phyloP scores from a whole-genome alignment of 2,329 filamentous ascomycete species.

The Penicillium sp. region DNA sequence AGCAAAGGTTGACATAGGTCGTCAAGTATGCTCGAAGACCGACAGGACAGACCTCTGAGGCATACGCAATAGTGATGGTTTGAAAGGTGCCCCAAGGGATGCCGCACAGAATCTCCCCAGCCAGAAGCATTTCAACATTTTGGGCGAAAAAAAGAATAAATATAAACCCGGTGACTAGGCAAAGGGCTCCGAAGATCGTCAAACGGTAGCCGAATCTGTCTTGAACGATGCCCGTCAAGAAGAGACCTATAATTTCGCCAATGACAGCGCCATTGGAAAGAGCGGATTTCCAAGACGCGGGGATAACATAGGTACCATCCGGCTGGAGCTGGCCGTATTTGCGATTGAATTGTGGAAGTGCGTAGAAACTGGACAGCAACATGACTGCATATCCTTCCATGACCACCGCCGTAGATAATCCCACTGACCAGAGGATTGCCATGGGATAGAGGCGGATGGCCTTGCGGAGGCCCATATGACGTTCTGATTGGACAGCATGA shows the following conservation, averaged over 20 bases:
- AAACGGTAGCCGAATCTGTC: neutral
- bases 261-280: neutral
- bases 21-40: slow-evolving; percentile 13
- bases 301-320: slow-evolving; percentile 28
- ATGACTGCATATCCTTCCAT: too few relatives aligned
- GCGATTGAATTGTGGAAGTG: too few relatives aligned
- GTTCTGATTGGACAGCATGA: too few relatives aligned
- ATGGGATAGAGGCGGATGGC: too few relatives aligned
- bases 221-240: neutral
- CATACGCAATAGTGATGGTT: slow-evolving; percentile 9
- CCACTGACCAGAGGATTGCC: too few relatives aligned
- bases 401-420: too few relatives aligned
- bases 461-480: too few relatives aligned
- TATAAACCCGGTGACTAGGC: neutral
- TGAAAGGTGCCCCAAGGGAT: slow-evolving; percentile 15
- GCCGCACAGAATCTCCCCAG: slow-evolving; percentile 8
- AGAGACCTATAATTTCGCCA: neutral
- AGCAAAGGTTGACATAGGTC: slow-evolving; percentile 38
- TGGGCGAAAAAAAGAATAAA: slow-evolving; percentile 30
- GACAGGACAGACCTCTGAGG: slow-evolving; percentile 15
- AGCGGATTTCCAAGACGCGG: neutral
- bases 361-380: too few relatives aligned
- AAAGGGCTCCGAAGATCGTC: neutral
- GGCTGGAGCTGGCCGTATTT: too few relatives aligned
- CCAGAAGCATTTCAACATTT: slow-evolving; percentile 63